Percentiles rank a stretch among this genome's conserved stretches.
These are phyloP conservation scores for Gnetum montanum DNA, from an alignment of 75 land plant genomes.

Conservation along the genomic window DNA sequence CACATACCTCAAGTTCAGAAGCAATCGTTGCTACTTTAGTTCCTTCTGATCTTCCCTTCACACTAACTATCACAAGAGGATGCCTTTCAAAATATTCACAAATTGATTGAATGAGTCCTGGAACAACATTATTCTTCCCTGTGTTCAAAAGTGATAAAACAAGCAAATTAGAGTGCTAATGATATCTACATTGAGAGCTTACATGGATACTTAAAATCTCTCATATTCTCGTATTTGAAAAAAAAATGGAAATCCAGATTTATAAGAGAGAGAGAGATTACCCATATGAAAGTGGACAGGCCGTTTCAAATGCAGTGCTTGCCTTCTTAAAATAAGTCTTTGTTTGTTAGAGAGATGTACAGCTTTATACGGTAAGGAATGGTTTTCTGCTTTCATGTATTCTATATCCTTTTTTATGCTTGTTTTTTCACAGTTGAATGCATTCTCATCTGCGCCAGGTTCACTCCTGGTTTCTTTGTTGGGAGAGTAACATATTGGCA, in stretches of 20 bases:
- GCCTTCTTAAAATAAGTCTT: conserved; percentile 66
- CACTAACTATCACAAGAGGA: conserved; percentile 72
- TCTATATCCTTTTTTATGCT: background rate
- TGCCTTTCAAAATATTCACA: conserved; percentile 61
- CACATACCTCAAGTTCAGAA: conserved; percentile 66
- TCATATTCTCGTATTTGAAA: too few species aligned
- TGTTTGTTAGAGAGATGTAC: conserved; percentile 65
- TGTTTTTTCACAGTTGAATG: background rate
- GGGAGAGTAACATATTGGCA: too few species aligned
- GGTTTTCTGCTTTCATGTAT: background rate
- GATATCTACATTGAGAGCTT: background rate
- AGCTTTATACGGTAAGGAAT: conserved; percentile 31
- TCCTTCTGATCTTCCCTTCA: conserved; percentile 84
- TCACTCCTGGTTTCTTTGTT: too few species aligned
- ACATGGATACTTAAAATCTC: too few species aligned
- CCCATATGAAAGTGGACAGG: conserved; percentile 73
- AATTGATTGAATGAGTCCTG: conserved; percentile 75
- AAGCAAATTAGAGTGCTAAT: background rate
- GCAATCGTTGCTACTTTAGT: conserved; percentile 71
- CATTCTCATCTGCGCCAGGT: background rate
- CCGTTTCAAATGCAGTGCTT: conserved; percentile 62
- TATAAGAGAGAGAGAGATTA: conserved; percentile 22
- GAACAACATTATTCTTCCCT: conserved; percentile 72
- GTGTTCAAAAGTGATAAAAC: conserved; percentile 1
- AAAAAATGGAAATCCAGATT: too few species aligned